Evolutionary conservation across 176 grass and related monocot species (phyloP).

Genomic region (Alopecurus myosuroides): DNA sequence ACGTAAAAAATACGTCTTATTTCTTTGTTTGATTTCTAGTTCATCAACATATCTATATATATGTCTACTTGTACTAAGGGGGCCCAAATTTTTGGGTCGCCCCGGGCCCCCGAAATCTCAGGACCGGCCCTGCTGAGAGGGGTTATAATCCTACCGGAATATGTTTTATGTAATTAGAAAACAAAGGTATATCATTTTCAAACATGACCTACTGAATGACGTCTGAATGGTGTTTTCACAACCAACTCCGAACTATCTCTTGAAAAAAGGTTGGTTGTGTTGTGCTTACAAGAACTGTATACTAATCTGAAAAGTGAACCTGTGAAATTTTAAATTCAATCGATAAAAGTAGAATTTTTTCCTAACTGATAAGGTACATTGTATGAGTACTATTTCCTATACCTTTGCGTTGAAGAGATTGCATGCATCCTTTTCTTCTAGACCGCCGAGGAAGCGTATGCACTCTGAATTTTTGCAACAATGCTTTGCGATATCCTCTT

Average conservation of each 20-base stretch:
- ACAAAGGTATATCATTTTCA: neutral
- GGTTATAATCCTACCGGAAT: neutral
- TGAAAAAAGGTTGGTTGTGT: neutral
- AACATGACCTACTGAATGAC: neutral
- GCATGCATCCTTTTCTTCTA: neutral
- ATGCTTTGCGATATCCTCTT: neutral
- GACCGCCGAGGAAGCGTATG: neutral
- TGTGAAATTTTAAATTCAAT: neutral
- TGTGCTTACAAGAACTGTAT: neutral
- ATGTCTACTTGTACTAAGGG: no score
- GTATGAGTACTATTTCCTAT: neutral
- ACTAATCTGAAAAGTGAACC: neutral
- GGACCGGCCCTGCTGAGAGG: no score
- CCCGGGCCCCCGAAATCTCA: no score
- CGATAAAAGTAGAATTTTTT: neutral
- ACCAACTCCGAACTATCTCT: neutral
- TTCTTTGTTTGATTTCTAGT: no score
- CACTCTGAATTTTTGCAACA: neutral
- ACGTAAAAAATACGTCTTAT: no score
- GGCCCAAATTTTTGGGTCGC: no score
- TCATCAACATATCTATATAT: no score
- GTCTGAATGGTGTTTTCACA: neutral
- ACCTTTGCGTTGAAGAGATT: slow-evolving; percentile 13
- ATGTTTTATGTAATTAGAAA: neutral
- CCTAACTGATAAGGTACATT: neutral